Evolutionary conservation across 148 eudicot species (phyloP).

Genomic region (Rhododendron kiyosumense): DNA sequence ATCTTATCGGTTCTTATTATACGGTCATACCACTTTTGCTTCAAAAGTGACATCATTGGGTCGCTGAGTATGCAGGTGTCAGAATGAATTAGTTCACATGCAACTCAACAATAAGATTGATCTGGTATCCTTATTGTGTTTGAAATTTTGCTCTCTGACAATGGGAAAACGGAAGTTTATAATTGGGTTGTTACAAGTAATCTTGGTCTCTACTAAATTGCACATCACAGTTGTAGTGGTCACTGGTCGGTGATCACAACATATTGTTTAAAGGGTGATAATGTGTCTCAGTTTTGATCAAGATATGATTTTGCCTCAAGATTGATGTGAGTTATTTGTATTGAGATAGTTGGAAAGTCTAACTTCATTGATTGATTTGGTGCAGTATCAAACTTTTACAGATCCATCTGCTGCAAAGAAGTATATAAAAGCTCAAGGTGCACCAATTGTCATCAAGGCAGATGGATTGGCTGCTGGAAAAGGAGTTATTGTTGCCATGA

Average conservation of each 20-base stretch:
- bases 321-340: background rate
- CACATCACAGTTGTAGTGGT: background rate
- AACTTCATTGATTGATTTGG: constrained; percentile 10
- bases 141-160: background rate
- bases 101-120: background rate
- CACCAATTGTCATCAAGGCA: constrained; percentile 88
- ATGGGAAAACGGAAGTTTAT: background rate
- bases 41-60: background rate
- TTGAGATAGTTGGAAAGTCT: background rate
- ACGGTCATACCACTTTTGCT: background rate
- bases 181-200: background rate
- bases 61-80: background rate
- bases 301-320: background rate
- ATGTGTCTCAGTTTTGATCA: background rate
- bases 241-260: background rate
- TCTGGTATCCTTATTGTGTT: background rate
- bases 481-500: constrained; percentile 89
- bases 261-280: background rate
- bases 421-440: constrained; percentile 76
- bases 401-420: constrained; percentile 76
- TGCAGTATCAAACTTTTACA: constrained; percentile 84
- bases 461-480: constrained; percentile 97
- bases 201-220: background rate
- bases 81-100: background rate
- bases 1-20: background rate